Evolutionary conservation across 345 rosid species (phyloP).

Genomic region (Garcia nutans): DNA sequence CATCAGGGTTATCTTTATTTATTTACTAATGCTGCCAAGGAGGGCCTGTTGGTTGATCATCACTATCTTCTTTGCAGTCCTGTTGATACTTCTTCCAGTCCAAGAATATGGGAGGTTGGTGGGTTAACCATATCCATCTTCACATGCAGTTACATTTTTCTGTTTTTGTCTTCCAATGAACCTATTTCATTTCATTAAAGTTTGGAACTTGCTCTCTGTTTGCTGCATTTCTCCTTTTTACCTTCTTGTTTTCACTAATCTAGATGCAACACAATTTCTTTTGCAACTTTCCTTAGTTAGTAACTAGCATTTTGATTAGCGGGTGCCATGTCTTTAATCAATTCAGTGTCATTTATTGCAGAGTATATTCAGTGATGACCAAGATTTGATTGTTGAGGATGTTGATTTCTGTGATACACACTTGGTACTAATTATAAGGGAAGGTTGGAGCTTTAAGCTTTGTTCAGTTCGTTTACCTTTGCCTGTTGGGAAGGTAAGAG

Average conservation of each 20-base stretch:
- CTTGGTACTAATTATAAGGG: conserved; percentile 56
- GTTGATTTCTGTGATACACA: conserved; percentile 86
- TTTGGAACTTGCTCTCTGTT: neutral
- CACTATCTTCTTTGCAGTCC: conserved; percentile 79
- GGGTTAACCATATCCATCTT: conserved; percentile 14
- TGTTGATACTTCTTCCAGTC: conserved; percentile 44
- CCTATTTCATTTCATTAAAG: neutral
- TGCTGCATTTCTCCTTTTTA: neutral
- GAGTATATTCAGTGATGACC: conserved; percentile 56
- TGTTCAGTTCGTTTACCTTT: conserved; percentile 79
- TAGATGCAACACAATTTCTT: neutral
- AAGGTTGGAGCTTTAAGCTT: conserved; percentile 50
- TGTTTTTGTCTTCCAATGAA: neutral
- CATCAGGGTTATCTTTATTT: conserved; percentile 79
- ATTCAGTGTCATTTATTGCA: conserved; percentile 32
- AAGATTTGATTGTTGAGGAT: conserved; percentile 62
- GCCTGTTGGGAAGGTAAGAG: conserved; percentile 51
- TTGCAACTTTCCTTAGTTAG: conserved; percentile 4
- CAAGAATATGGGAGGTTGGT: conserved; percentile 83
- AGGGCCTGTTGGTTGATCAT: conserved; percentile 54
- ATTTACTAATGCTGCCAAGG: conserved; percentile 77
- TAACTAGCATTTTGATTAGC: neutral
- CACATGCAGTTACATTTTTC: neutral
- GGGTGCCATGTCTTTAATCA: conserved; percentile 3
- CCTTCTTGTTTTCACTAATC: neutral